Evolutionary conservation across 805 yeast species (phyloP).

Genomic region (Starmerella ratchasimensis): DNA sequence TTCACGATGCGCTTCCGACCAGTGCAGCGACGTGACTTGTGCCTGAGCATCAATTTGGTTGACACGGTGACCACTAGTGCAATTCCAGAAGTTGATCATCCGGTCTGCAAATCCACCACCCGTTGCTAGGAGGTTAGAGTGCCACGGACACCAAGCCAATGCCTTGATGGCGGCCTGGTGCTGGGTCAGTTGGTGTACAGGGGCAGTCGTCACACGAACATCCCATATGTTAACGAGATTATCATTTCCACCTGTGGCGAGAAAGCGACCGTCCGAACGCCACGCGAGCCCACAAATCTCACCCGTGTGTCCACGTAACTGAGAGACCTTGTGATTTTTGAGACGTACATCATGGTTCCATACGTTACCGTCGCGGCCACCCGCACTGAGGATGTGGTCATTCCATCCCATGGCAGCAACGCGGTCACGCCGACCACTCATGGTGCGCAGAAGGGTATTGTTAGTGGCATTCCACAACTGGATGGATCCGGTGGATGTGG

Average conservation of each 20-base stretch:
- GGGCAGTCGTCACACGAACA: constrained; percentile 46
- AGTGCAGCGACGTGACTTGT: constrained; percentile 82
- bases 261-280: constrained; percentile 65
- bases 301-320: constrained; percentile 56
- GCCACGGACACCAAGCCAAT: constrained; percentile 86
- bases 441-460: constrained; percentile 57
- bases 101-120: constrained; percentile 94
- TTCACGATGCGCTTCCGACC: constrained; percentile 58
- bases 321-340: constrained; percentile 55
- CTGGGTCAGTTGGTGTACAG: constrained; percentile 59
- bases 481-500: constrained; percentile 65
- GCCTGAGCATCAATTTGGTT: constrained; percentile 84
- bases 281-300: constrained; percentile 90
- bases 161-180: constrained; percentile 96
- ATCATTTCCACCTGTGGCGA: constrained; percentile 91
- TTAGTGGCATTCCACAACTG: constrained; percentile 92
- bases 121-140: constrained; percentile 68
- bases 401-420: constrained; percentile 80
- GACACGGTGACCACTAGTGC: constrained; percentile 74
- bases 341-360: constrained; percentile 83
- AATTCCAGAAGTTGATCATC: constrained; percentile 87
- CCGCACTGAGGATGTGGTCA: constrained; percentile 68
- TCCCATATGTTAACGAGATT: constrained; percentile 91
- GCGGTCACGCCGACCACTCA: constrained; percentile 55
- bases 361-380: constrained; percentile 72